These are phyloP conservation scores for Apophysomyces trapeziformis DNA, from an alignment of 371 early-diverging fungal genomes.

Conservation along the genomic window DNA sequence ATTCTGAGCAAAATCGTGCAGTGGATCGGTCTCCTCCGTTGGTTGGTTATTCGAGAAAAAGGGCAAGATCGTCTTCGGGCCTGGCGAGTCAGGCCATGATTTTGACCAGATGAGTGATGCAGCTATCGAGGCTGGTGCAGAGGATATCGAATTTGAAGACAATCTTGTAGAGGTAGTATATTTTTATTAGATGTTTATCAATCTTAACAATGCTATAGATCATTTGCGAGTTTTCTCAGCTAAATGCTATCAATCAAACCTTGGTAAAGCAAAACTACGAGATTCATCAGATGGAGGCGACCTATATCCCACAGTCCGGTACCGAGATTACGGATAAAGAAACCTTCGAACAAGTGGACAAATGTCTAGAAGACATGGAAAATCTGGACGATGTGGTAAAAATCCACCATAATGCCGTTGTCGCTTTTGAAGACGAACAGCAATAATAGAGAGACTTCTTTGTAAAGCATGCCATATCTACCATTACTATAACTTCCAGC, in stretches of 20 bases:
- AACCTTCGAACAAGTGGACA: conserved; percentile 38
- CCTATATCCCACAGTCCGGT: conserved; percentile 48
- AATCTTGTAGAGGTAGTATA: conserved; percentile 40
- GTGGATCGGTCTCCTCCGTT: conserved; percentile 64
- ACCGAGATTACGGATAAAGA: conserved; percentile 46
- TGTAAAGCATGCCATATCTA: neutral
- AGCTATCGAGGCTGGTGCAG: conserved; percentile 65
- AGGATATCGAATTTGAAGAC: conserved; percentile 58
- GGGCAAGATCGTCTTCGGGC: conserved; percentile 49
- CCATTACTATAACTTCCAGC: too few relatives aligned
- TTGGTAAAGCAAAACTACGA: conserved; percentile 46
- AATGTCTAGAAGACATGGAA: conserved; percentile 56
- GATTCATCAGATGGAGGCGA: conserved; percentile 45
- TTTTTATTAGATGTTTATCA: neutral
- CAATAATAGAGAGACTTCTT: neutral
- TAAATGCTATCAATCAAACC: conserved; percentile 40
- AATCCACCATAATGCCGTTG: conserved; percentile 55
- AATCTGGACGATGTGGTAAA: conserved; percentile 61
- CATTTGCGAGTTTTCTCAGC: conserved; percentile 53
- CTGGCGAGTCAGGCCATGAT: conserved; percentile 48
- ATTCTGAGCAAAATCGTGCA: conserved; percentile 7
- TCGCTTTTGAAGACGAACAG: conserved; percentile 1
- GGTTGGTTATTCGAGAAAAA: conserved; percentile 68
- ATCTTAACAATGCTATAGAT: conserved; percentile 25
- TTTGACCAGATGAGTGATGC: conserved; percentile 61